Conservation (phyloP, 169 alveolate genomes). For the Plasmodium falciparum region DNA sequence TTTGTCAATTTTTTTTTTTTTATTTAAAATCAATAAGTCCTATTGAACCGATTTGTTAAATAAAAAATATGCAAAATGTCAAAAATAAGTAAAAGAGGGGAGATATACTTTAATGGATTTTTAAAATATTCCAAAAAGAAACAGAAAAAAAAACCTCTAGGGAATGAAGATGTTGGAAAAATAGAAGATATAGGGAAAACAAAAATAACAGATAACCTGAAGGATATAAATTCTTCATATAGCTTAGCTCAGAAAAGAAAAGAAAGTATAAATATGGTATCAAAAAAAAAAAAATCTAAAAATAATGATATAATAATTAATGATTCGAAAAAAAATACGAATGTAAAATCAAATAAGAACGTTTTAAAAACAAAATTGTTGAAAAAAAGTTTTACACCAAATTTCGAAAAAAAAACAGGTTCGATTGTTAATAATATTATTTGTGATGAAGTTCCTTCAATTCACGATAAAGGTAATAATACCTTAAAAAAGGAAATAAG, state of each 20-base stretch:
- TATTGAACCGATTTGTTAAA: too few relatives aligned
- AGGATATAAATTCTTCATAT: too few relatives aligned
- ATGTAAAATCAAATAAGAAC: not conserved
- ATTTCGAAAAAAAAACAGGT: conserved; percentile 1
- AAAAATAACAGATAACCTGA: not conserved
- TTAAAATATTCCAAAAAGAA: conserved; percentile 49
- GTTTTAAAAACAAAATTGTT: conserved; percentile 1
- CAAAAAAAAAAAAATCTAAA: not conserved
- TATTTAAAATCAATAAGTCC: too few relatives aligned
- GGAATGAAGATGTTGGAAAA: conserved; percentile 10
- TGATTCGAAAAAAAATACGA: not conserved
- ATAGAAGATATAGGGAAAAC: not conserved
- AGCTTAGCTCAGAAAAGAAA: not conserved
- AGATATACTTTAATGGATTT: conserved; percentile 51
- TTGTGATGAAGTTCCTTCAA: conserved; percentile 6
- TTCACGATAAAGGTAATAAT: not conserved
- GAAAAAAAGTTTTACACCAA: conserved; percentile 20
- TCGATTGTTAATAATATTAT: not conserved
- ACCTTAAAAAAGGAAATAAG: conserved; percentile 2
- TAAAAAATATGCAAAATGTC: not conserved
- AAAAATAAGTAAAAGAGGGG: conserved; percentile 18
- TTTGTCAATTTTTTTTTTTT: too few relatives aligned
- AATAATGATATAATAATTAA: conserved; percentile 1
- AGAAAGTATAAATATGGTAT: conserved; percentile 2
- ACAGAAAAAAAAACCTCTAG: conserved; percentile 5